phyloP scores from a whole-genome alignment of 2,329 filamentous ascomycete genomes.

The Ceratocystis cacaofunesta region DNA sequence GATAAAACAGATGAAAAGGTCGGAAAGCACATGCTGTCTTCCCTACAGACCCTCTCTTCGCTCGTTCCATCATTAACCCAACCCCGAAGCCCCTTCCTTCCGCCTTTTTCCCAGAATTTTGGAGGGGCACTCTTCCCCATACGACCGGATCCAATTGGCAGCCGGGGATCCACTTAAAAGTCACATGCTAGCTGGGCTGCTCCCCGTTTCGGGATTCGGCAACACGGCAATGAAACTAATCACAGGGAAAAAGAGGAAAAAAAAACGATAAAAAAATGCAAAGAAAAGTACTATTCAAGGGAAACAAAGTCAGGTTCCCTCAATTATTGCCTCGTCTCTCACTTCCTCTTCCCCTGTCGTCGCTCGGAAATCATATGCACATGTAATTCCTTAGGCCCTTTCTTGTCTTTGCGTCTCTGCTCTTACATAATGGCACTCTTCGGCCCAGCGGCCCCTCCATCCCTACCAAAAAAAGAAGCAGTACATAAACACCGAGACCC shows the following conservation, averaged over 20 bases:
- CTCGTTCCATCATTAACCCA: neutral
- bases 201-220: neutral
- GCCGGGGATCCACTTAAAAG: neutral
- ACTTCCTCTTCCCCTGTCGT: neutral
- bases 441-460: neutral
- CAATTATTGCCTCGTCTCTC: neutral
- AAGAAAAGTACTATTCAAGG: neutral
- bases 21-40: neutral
- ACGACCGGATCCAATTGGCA: neutral
- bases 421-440: neutral
- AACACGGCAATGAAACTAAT: constrained; percentile 5
- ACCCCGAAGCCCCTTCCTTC: neutral
- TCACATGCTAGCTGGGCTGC: constrained; percentile 1
- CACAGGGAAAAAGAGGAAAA: neutral
- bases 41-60: neutral
- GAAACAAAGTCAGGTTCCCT: too few relatives aligned
- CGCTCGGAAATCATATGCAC: neutral
- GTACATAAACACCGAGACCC: too few relatives aligned
- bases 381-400: neutral
- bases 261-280: neutral
- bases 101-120: neutral
- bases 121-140: neutral
- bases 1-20: neutral
- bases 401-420: neutral
- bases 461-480: too few relatives aligned